Evolutionary conservation across 2,329 filamentous ascomycete genomes (phyloP).

Genomic region (Byssoonygena ceratinophila): DNA sequence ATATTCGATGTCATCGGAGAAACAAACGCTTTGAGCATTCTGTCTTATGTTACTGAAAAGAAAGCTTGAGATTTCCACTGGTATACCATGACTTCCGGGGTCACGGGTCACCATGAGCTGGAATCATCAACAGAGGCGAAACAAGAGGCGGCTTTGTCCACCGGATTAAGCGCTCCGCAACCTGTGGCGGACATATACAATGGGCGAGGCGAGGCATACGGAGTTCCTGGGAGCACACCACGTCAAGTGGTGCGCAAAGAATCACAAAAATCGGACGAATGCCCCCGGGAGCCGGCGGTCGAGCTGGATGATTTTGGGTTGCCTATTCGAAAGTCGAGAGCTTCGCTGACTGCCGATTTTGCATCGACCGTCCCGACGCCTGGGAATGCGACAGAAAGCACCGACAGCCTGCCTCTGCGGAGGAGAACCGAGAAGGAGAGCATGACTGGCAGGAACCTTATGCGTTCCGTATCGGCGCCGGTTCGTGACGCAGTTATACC

Average conservation of each 20-base stretch:
- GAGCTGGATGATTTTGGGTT: constrained; percentile 16
- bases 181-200: constrained; percentile 8
- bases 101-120: neutral
- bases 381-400: neutral
- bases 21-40: constrained; percentile 11
- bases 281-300: neutral
- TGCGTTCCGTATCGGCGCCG: constrained; percentile 13
- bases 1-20: neutral
- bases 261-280: neutral
- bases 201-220: neutral
- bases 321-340: constrained; percentile 9
- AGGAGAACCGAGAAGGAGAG: neutral
- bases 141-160: neutral
- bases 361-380: neutral
- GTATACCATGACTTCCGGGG: constrained; percentile 6
- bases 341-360: neutral
- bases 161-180: neutral
- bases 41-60: neutral
- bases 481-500: neutral
- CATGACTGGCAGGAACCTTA: neutral
- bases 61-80: neutral
- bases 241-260: neutral
- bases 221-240: neutral
- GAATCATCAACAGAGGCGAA: neutral
- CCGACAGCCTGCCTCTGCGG: neutral